phyloP scores from a whole-genome alignment of 805 yeast species.

The Sugiyamaella boreocaroliniensis region DNA sequence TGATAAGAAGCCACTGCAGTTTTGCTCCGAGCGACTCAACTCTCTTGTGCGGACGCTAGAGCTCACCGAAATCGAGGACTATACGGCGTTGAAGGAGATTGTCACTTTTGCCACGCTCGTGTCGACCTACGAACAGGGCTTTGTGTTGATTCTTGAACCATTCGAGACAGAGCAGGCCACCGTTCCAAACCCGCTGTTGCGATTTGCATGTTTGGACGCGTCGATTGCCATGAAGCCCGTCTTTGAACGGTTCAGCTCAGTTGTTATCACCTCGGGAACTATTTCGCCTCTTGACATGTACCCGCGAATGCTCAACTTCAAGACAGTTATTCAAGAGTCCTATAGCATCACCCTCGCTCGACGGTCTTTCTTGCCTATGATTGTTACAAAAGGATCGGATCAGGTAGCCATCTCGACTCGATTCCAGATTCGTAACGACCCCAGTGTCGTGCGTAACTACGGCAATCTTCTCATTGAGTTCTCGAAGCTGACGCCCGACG shows the following conservation, averaged over 20 bases:
- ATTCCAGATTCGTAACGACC: slow-evolving; percentile 95
- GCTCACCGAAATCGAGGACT: slow-evolving; percentile 81
- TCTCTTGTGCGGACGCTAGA: slow-evolving; percentile 85
- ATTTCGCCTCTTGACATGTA: slow-evolving; percentile 98
- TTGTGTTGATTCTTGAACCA: slow-evolving; percentile 86
- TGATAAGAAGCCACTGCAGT: slow-evolving; percentile 83
- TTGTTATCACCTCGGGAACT: slow-evolving; percentile 94
- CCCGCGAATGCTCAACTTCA: slow-evolving; percentile 91
- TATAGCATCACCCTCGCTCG: slow-evolving; percentile 93
- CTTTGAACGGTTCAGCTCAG: slow-evolving; percentile 86
- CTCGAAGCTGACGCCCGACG: slow-evolving; percentile 94
- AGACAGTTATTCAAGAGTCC: slow-evolving; percentile 88
- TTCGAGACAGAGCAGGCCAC: slow-evolving; percentile 92
- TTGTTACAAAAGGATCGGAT: slow-evolving; percentile 95
- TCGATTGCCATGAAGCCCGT: slow-evolving; percentile 97
- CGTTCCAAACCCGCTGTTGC: slow-evolving; percentile 91
- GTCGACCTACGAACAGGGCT: slow-evolving; percentile 91
- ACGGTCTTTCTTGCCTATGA: slow-evolving; percentile 87
- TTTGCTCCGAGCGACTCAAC: slow-evolving; percentile 87
- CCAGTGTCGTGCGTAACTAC: slow-evolving; percentile 93
- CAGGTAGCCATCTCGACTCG: slow-evolving; percentile 95
- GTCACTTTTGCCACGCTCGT: slow-evolving; percentile 96
- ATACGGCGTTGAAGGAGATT: slow-evolving; percentile 85
- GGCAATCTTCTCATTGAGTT: slow-evolving; percentile 90
- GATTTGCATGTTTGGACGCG: slow-evolving; percentile 94